A percentile compares a stretch with the other conserved stretches of the same genome.
Evolutionary conservation across 352 stramenopile genomes (phyloP).

Genomic region (Phytophthora foliorum): DNA sequence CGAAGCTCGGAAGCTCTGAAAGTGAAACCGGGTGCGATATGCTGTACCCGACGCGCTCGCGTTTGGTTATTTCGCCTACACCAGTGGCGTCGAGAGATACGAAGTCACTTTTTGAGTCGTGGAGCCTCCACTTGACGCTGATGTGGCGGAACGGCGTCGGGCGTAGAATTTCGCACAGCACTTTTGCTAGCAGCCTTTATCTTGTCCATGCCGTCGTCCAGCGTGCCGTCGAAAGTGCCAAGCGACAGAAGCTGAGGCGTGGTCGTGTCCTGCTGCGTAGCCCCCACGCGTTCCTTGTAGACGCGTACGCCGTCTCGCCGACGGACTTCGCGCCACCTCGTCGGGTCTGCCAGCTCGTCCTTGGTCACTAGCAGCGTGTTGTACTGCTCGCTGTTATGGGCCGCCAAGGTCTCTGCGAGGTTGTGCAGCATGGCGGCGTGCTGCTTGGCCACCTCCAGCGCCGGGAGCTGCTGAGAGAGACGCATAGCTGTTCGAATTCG

Average conservation of each 20-base stretch:
- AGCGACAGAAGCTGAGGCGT: slow-evolving; percentile 63
- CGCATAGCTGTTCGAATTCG: slow-evolving; percentile 19
- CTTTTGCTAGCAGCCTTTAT: slow-evolving; percentile 49
- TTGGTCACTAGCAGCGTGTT: slow-evolving; percentile 37
- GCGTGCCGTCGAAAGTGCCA: slow-evolving; percentile 54
- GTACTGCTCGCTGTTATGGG: slow-evolving; percentile 35
- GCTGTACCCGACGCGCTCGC: slow-evolving; percentile 43
- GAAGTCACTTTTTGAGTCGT: slow-evolving; percentile 25
- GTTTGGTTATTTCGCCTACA: slow-evolving; percentile 1
- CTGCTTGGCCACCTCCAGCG: slow-evolving; percentile 21
- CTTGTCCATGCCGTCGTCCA: slow-evolving; percentile 77
- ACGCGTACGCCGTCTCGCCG: slow-evolving; percentile 42
- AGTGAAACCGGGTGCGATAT: slow-evolving; percentile 49
- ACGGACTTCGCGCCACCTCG: slow-evolving; percentile 36
- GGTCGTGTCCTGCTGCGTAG: slow-evolving; percentile 24
- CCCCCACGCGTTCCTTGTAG: slow-evolving; percentile 42
- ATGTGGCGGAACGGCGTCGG: slow-evolving; percentile 39
- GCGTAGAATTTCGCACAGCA: slow-evolving; percentile 31
- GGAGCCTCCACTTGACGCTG: slow-evolving; percentile 38
- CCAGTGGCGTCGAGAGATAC: slow-evolving; percentile 39
- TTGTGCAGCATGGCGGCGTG: slow-evolving; percentile 33
- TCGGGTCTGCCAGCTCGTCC: slow-evolving; percentile 25
- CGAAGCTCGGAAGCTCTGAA: slow-evolving; percentile 30
- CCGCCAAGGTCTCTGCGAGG: slow-evolving; percentile 29
- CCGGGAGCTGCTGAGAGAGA: slow-evolving; percentile 21